These are phyloP conservation scores for Ophiocytium majus DNA, from an alignment of 352 stramenopile species.

Conservation along the genomic window DNA sequence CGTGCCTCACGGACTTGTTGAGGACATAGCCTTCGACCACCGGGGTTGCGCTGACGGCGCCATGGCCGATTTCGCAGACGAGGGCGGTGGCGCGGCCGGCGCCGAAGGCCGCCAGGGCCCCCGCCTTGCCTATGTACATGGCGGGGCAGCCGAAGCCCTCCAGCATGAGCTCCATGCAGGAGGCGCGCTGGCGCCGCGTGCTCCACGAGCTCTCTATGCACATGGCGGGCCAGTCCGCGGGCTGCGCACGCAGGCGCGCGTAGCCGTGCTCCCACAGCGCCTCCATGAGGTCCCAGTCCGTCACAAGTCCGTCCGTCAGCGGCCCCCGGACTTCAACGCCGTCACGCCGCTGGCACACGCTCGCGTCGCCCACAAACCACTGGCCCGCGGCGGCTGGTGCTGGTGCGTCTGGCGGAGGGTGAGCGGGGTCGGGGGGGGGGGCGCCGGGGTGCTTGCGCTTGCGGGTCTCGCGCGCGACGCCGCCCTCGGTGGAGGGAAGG, in stretches of 20 bases:
- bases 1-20: constrained; percentile 59
- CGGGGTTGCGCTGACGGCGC: constrained; percentile 74
- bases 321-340: constrained; percentile 43
- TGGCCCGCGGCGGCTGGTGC: neutral
- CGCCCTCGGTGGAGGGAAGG: constrained; percentile 19
- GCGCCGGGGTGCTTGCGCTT: constrained; percentile 9
- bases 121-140: constrained; percentile 82
- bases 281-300: constrained; percentile 56
- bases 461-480: neutral
- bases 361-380: constrained; percentile 41
- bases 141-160: constrained; percentile 80
- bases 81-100: constrained; percentile 78
- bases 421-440: too few relatives aligned
- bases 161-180: constrained; percentile 74
- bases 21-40: constrained; percentile 84
- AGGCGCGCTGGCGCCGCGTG: constrained; percentile 39
- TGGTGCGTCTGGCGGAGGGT: too few relatives aligned
- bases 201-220: constrained; percentile 47
- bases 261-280: constrained; percentile 59
- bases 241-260: constrained; percentile 41
- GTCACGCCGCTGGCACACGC: constrained; percentile 25
- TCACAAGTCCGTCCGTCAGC: constrained; percentile 46
- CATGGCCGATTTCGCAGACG: constrained; percentile 74
- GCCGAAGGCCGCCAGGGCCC: constrained; percentile 80
- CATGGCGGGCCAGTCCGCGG: constrained; percentile 56